Base-by-base conservation (phyloP, 345 rosid genomes). In the Heritiera littoralis region DNA sequence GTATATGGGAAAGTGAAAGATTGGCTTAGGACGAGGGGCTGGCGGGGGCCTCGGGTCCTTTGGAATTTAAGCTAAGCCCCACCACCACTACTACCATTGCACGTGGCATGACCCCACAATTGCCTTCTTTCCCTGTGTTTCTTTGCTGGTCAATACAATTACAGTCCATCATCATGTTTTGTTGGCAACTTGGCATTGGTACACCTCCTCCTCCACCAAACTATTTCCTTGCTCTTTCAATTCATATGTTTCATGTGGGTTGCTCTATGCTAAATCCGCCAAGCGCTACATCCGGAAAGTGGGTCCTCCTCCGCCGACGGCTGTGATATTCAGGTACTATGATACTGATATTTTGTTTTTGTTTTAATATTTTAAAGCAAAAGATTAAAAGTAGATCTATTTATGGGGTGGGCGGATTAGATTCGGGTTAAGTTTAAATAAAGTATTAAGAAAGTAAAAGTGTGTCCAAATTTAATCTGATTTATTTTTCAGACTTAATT, bases 201-300 rank as follows among this genome's bases (percentile, higher is more conserved):
- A 14, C 74, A 18, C 8, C 52, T 46, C 74, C 64, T 20, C 60
- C 10, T 18, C 60, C 28, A 0, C 7, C 30, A 1, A 3, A n/a
- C 63, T 1, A 4, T 7, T 0, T 2, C 5, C 65, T n/a, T n/a
- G 1, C 61, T 58, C 45, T 23, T 23, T 23, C 2, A 13, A 23
- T 23, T 51, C 66, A 63, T 63, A 63, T 63, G 41, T 63, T 28
- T 63, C 41, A 63, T 30, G 66, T 30, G 66, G 66, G 41, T 63
- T 63, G 18, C 66, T 63, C 30, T 30, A 12, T 12, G 41, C 40
- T 63, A 60, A 9, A 2, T 3, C 66, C 38, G 66, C 38, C 38
- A 0, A 10, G 15, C 38, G 6, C 9, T 59, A 23, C 30, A 9
- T 17, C 23, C 61, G 28, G 28, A 7, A 6, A 2, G 38, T 28